A percentile compares a stretch with the other conserved stretches of the same genome.
Conservation (phyloP, 768 basidiomycete species). For the Atractiella rhizophila region DNA sequence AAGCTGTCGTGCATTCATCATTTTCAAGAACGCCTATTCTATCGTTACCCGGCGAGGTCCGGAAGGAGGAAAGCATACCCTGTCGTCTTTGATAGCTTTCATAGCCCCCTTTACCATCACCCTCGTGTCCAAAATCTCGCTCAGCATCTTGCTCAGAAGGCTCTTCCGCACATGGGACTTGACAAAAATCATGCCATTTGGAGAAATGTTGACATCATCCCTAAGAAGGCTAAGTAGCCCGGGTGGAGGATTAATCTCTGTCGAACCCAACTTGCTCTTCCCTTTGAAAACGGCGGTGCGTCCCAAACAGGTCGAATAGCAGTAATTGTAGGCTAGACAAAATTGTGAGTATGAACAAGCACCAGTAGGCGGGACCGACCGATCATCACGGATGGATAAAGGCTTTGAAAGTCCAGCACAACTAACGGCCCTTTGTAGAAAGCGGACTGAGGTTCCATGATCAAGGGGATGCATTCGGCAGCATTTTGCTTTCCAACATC, state of each 20-base stretch:
- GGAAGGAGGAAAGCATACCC: conserved; percentile 26
- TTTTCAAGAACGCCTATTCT: conserved; percentile 38
- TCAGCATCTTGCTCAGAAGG: conserved; percentile 67
- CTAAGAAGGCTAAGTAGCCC: conserved; percentile 44
- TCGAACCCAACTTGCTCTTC: conserved; percentile 61
- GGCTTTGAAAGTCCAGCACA: conserved; percentile 82
- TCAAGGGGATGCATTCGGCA: conserved; percentile 69
- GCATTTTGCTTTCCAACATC: conserved; percentile 90
- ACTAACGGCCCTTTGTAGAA: conserved; percentile 80
- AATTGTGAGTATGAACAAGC: conserved; percentile 22
- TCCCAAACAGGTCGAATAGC: conserved; percentile 87
- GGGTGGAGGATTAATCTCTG: conserved; percentile 37
- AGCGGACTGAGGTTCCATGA: conserved; percentile 79
- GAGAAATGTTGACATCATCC: conserved; percentile 63
- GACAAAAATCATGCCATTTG: conserved; percentile 85
- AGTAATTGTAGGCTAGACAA: conserved; percentile 16
- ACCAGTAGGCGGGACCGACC: conserved; percentile 98
- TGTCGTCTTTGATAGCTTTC: conserved; percentile 52
- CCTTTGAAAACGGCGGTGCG: conserved; percentile 67
- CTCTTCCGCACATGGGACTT: conserved; percentile 62
- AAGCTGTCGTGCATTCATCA: conserved; percentile 74
- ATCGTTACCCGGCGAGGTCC: too few species aligned
- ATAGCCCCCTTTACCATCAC: conserved; percentile 97
- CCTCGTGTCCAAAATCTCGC: conserved; percentile 71
- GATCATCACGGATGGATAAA: conserved; percentile 96